phyloP scores from a whole-genome alignment of 768 basidiomycete genomes.

The Suillus variegatus region DNA sequence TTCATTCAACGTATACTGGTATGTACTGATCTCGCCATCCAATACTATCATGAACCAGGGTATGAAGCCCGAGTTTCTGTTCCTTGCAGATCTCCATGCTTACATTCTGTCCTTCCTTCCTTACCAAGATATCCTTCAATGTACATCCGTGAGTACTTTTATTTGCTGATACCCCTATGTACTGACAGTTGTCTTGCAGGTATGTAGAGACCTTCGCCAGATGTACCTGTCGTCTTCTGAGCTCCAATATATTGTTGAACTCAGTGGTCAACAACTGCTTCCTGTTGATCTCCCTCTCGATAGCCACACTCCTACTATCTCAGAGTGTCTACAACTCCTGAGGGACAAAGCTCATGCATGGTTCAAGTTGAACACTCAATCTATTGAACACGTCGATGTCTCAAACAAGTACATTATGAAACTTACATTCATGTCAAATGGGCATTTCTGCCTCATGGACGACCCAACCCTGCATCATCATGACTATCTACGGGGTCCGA shows the following conservation, averaged over 20 bases:
- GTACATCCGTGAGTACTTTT: too few species aligned
- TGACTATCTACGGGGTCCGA: background rate
- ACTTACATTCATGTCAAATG: background rate
- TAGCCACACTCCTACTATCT: background rate
- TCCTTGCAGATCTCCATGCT: background rate
- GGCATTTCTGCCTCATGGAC: background rate
- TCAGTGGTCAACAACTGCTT: background rate
- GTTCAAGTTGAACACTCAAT: background rate
- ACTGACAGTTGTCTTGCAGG: background rate
- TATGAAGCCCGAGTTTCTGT: background rate
- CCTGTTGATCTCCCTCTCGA: too few species aligned
- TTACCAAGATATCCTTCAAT: too few species aligned
- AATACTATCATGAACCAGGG: background rate
- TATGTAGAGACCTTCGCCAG: background rate
- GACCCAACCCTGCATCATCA: background rate
- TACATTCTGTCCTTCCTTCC: too few species aligned
- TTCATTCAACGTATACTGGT: too few species aligned
- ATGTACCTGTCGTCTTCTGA: background rate
- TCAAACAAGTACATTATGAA: background rate
- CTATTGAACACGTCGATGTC: background rate
- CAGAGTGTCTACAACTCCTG: background rate
- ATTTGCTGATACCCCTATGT: too few species aligned
- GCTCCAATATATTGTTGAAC: background rate
- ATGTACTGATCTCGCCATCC: too few species aligned
- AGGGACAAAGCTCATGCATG: background rate